These are phyloP conservation scores for Iris macrosiphon DNA, from an alignment of 106 monocot genomes.

Conservation along the genomic window DNA sequence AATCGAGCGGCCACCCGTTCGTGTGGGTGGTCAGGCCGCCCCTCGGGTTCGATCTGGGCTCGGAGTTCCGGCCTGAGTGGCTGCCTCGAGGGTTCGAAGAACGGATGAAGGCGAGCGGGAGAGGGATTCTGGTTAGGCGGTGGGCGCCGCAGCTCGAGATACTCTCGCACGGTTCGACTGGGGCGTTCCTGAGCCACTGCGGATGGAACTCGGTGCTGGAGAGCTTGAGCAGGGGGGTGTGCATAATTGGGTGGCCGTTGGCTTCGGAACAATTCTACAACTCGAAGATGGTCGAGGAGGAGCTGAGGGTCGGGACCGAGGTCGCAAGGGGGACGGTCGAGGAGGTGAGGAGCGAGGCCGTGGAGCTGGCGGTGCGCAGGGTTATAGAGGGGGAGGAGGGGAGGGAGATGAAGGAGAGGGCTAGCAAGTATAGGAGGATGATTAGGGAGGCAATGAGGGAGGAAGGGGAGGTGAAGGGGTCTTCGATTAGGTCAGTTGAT, in stretches of 20 bases:
- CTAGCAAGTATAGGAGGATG: not conserved
- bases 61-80: slow-evolving; percentile 17
- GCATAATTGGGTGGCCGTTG: slow-evolving; percentile 37
- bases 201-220: slow-evolving; percentile 72
- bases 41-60: slow-evolving; percentile 7
- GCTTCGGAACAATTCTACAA: slow-evolving; percentile 29
- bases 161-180: slow-evolving; percentile 26
- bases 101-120: slow-evolving; percentile 1
- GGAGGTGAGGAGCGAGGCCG: slow-evolving; percentile 1
- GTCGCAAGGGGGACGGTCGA: slow-evolving; percentile 15
- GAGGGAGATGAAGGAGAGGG: slow-evolving; percentile 9
- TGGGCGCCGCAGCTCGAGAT: slow-evolving; percentile 50
- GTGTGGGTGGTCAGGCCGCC: slow-evolving; percentile 45
- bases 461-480: slow-evolving; percentile 5
- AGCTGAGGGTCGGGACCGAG: slow-evolving; percentile 25
- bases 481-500: slow-evolving; percentile 7
- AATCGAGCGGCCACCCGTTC: slow-evolving; percentile 28
- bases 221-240: slow-evolving; percentile 33
- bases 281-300: slow-evolving; percentile 25
- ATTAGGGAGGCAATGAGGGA: slow-evolving; percentile 11
- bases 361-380: slow-evolving; percentile 14
- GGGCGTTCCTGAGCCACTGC: slow-evolving; percentile 46
- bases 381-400: slow-evolving; percentile 21
- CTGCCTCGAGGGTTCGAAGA: slow-evolving; percentile 34
- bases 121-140: slow-evolving; percentile 17